Evolutionary conservation across 371 early-diverging fungal genomes (phyloP).

Genomic region (Mucor lusitanicus): DNA sequence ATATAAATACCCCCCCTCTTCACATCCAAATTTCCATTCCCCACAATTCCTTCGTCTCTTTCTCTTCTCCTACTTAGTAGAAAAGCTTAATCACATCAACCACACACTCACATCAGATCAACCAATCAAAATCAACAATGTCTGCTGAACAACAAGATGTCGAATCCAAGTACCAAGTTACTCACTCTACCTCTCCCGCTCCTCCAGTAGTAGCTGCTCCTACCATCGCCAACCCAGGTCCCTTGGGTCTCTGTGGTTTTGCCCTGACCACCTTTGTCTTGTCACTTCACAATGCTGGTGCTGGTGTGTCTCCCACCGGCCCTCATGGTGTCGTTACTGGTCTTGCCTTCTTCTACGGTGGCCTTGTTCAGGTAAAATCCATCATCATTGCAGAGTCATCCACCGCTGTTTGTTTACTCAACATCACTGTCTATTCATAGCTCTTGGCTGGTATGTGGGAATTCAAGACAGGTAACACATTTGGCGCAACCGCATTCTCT

Average conservation of each 20-base stretch:
- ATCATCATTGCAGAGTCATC: not conserved
- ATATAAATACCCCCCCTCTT: conserved; percentile 15
- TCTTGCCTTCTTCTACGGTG: conserved; percentile 80
- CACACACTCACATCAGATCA: not conserved
- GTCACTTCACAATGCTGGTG: conserved; percentile 68
- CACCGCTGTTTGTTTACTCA: conserved; percentile 1
- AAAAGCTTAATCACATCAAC: not conserved
- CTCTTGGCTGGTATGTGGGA: conserved; percentile 80
- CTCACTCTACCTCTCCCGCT: conserved; percentile 7
- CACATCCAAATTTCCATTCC: conserved; percentile 5
- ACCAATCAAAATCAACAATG: conserved; percentile 2
- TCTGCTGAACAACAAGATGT: conserved; percentile 26
- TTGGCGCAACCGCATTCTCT: conserved; percentile 83
- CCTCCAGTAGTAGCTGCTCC: conserved; percentile 26
- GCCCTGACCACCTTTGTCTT: conserved; percentile 79
- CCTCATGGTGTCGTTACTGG: conserved; percentile 64
- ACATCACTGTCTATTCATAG: conserved; percentile 21
- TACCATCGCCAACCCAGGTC: conserved; percentile 70
- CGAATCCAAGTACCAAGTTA: conserved; percentile 28
- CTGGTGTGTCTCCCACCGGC: conserved; percentile 57
- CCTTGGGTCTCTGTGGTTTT: conserved; percentile 74
- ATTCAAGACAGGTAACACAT: conserved; percentile 72
- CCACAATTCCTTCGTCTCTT: conserved; percentile 5
- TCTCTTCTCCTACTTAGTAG: conserved; percentile 1
- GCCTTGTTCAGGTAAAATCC: conserved; percentile 64